Evolutionary conservation across 129 eudicot genomes (phyloP), one percentile per base, ranked within the genome.

Genomic region (Centaurea solstitialis): DNA sequence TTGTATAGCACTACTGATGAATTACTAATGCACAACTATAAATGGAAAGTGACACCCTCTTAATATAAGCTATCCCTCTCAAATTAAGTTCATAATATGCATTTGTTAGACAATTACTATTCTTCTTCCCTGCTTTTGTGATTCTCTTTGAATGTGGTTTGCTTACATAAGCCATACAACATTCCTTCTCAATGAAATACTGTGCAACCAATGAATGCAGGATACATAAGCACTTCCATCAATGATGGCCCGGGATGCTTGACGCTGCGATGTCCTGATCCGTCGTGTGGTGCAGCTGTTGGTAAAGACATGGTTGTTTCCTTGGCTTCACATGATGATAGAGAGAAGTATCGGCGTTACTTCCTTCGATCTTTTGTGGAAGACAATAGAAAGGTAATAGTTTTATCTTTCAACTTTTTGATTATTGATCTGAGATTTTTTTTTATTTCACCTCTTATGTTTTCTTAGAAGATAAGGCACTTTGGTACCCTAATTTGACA

Each of bases 241-340:
- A 94, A 89, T 85, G 98, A 89, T 86, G 98, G 98, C 59, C 98
- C 98, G 38, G 98, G 98, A 79, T 94, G 98, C 86, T 88, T 94
- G 84, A 91, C 77, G 90, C 86, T 94, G 85, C 89, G 98, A 65
- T 94, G 98, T 80, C 98, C 98, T 78, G 98, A 92, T 87, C 98
- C 98, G 77, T 92, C 97, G 69, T 94, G 98, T 83, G 59, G 85
- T 75, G 96, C 97, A 76, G 97, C 96, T 83, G 87, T 94, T 77
- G 96, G 98, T 82, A 96, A 90, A 80, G 97, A 90, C 86, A 94
- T 94, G 97, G 86, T 92, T 80, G 81, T 84, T 73, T 11, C 72
- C 35, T 81, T 90, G 87, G 93, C 87, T 68, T 76, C 87, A 12
- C 77, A 57, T n/a, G 93, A 90, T 70, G 97, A 92, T 76, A 85